Conservation (phyloP, 202 grass and related monocot species). For the Carex arenaria region DNA sequence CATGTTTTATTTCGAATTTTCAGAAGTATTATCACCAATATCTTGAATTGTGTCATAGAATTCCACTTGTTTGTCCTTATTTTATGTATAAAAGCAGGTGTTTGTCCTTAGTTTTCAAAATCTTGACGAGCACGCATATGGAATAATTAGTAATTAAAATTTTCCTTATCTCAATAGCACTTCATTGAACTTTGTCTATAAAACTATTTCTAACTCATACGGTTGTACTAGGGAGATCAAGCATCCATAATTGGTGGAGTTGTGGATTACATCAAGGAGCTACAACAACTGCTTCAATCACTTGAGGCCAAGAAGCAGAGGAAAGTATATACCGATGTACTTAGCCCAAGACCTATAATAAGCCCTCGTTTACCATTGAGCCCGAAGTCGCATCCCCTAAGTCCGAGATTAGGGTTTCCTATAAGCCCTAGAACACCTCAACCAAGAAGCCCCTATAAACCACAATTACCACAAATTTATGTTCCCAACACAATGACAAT, state of each 20-base stretch:
- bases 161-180: background rate
- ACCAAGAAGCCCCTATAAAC: conserved; percentile 55
- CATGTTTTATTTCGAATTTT: background rate
- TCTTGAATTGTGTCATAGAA: background rate
- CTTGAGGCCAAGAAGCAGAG: conserved; percentile 91
- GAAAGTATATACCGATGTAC: conserved; percentile 71
- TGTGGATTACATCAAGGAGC: conserved; percentile 96
- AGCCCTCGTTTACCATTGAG: conserved; percentile 56
- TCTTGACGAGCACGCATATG: background rate
- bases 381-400: conserved; percentile 46
- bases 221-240: conserved; percentile 62
- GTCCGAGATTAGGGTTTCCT: conserved; percentile 47
- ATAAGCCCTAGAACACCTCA: conserved; percentile 63
- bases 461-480: conserved; percentile 19
- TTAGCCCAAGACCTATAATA: conserved; percentile 48
- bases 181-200: background rate
- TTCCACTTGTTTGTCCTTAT: background rate
- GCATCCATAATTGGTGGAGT: conserved; percentile 98
- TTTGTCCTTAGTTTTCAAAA: background rate
- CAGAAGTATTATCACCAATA: background rate
- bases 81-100: background rate
- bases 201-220: background rate
- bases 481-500: conserved; percentile 36
- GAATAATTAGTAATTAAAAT: background rate
- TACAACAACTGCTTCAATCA: conserved; percentile 79